A percentile compares a stretch with the other conserved stretches of the same genome.
phyloP scores from a whole-genome alignment of 2,329 filamentous ascomycete species.

The Aspergillus vadensis region DNA sequence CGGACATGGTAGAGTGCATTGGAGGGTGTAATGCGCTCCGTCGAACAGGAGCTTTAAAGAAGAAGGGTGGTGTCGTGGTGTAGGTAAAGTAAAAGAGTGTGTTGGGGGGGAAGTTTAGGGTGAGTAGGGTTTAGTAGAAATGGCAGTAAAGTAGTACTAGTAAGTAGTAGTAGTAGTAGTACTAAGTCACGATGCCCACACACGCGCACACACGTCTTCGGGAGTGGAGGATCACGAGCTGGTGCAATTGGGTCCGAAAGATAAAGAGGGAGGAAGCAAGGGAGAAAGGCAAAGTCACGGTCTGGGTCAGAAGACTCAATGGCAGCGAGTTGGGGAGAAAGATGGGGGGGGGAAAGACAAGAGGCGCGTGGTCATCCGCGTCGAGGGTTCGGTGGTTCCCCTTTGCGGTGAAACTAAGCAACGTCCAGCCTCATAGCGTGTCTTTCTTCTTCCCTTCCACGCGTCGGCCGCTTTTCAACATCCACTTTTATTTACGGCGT shows the following conservation, averaged over 20 bases:
- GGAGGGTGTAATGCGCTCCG: neutral
- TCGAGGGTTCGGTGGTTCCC: constrained; percentile 4
- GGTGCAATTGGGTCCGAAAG: neutral
- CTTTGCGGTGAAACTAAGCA: constrained; percentile 4
- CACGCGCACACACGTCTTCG: constrained; percentile 1
- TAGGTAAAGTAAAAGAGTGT: neutral
- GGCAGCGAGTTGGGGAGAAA: constrained; percentile 1
- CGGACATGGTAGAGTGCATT: constrained; percentile 8
- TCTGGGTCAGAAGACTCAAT: constrained; percentile 9
- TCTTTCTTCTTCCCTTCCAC: neutral
- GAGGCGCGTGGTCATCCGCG: constrained; percentile 2
- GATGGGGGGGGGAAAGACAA: neutral
- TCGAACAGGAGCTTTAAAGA: neutral
- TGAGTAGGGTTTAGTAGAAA: neutral
- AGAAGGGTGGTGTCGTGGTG: neutral
- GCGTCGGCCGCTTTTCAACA: neutral
- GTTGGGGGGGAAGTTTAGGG: neutral
- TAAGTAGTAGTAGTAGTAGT: neutral
- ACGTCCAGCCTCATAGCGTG: constrained; percentile 1
- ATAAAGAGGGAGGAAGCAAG: neutral
- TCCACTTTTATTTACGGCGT: too few relatives aligned
- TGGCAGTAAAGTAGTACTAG: neutral
- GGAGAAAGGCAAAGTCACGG: neutral
- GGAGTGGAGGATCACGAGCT: neutral
- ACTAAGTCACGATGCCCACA: neutral